Conservation (phyloP, 1,284 basidiomycete species). For the Papiliotrema nemorosa region DNA sequence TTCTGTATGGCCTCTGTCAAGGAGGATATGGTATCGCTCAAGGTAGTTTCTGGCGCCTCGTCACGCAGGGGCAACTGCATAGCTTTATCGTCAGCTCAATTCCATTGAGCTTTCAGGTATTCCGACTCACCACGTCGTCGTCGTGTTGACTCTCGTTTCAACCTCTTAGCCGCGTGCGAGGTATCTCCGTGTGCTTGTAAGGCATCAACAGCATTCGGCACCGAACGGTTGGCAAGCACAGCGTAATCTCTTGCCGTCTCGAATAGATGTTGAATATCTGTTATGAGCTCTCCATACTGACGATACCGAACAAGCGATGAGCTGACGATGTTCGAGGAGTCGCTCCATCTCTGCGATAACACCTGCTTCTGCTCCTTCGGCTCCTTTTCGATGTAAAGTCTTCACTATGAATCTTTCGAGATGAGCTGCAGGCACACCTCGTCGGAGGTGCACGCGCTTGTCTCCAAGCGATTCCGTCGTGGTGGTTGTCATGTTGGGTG, state of each 20-base stretch:
- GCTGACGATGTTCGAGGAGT: constrained; percentile 39
- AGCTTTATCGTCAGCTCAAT: too few species aligned
- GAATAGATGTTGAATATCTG: constrained; percentile 40
- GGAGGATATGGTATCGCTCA: background rate
- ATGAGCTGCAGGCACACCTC: too few species aligned
- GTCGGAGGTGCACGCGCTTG: too few species aligned
- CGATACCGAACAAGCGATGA: background rate
- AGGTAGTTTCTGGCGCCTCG: background rate
- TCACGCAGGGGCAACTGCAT: too few species aligned
- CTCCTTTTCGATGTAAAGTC: constrained; percentile 29
- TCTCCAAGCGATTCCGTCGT: too few species aligned
- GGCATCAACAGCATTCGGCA: constrained; percentile 29
- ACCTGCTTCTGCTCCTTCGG: constrained; percentile 42
- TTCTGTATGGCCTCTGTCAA: background rate
- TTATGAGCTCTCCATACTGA: background rate
- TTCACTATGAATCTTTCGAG: too few species aligned
- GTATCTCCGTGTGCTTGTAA: constrained; percentile 27
- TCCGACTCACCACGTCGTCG: constrained; percentile 21
- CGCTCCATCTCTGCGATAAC: constrained; percentile 41
- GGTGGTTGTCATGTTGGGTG: too few species aligned
- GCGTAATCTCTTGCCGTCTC: constrained; percentile 31
- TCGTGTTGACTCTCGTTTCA: constrained; percentile 29
- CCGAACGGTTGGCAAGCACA: constrained; percentile 18
- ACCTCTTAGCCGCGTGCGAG: constrained; percentile 13
- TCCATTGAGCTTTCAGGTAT: background rate